These are phyloP conservation scores for Exophiala alcalophila DNA, from an alignment of 2,329 filamentous ascomycete genomes.

Conservation along the genomic window DNA sequence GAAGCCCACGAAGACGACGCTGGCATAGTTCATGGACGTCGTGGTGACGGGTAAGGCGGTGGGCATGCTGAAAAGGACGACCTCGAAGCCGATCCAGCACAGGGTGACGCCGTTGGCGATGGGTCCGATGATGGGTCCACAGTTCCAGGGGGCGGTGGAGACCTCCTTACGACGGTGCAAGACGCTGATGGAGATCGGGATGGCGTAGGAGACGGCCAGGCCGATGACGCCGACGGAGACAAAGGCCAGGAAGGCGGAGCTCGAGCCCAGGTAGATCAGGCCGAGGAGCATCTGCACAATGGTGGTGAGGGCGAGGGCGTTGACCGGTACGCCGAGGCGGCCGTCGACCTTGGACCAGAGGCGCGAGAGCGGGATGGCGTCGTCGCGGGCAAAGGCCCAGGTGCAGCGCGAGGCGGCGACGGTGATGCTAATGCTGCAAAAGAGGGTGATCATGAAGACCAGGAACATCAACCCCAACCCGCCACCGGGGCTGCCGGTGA, in stretches of 20 bases:
- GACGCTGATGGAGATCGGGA: conserved; percentile 55
- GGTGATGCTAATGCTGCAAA: conserved; percentile 55
- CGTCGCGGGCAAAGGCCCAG: conserved; percentile 72
- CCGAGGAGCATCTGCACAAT: conserved; percentile 49
- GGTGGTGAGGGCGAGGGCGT: conserved; percentile 66
- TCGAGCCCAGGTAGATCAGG: conserved; percentile 49
- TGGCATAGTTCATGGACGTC: conserved; percentile 57
- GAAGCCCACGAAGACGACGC: conserved; percentile 57
- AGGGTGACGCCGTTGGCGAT: conserved; percentile 48
- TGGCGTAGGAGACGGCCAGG: conserved; percentile 55
- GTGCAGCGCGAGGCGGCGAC: conserved; percentile 52
- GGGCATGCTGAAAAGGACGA: conserved; percentile 55
- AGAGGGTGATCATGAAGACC: conserved; percentile 50
- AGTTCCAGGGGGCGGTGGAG: conserved; percentile 48
- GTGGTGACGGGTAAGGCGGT: conserved; percentile 53
- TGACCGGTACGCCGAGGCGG: conserved; percentile 63
- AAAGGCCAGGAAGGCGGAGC: conserved; percentile 50
- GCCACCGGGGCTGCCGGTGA: conserved; percentile 51
- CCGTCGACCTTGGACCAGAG: conserved; percentile 60
- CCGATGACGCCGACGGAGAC: conserved; percentile 57
- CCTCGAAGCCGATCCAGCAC: conserved; percentile 52
- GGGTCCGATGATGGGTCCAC: conserved; percentile 44
- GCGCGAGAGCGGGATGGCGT: conserved; percentile 61
- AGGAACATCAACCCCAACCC: conserved; percentile 50
- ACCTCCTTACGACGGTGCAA: conserved; percentile 48